Evolutionary conservation across 257 asterid species (phyloP).

Genomic region (Solanum microdontum): DNA sequence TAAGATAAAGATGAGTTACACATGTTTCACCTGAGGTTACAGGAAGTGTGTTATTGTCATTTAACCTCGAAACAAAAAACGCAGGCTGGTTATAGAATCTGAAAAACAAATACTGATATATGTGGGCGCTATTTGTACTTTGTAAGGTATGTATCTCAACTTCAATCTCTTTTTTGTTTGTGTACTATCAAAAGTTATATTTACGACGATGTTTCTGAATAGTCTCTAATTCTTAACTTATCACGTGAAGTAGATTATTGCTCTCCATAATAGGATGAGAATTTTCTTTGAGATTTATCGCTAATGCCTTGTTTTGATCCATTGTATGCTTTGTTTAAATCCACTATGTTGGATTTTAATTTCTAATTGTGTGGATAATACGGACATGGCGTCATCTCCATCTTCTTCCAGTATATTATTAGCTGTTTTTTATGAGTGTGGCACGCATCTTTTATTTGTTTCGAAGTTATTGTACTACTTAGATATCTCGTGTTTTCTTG

Average conservation of each 20-base stretch:
- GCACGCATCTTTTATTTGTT: background rate
- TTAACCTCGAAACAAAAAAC: background rate
- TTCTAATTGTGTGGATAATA: background rate
- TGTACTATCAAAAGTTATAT: background rate
- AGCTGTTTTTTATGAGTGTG: background rate
- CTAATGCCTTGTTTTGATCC: background rate
- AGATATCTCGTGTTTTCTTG: background rate
- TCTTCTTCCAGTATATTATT: too few species aligned
- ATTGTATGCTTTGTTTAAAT: background rate
- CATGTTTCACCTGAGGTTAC: background rate
- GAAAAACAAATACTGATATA: background rate
- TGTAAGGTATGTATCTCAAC: background rate
- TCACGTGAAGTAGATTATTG: background rate
- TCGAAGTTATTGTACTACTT: background rate
- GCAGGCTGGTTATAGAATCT: rapidly evolving
- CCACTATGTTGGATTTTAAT: background rate
- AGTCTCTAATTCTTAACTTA: background rate
- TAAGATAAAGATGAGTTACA: too few species aligned
- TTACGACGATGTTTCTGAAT: background rate
- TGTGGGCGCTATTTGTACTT: background rate
- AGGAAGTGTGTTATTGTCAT: background rate
- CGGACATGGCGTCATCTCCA: background rate
- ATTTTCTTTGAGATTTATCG: background rate
- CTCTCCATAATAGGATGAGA: background rate
- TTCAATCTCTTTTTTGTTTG: background rate